These are phyloP conservation scores for Penicillium atrosanguineum DNA, from an alignment of 495 filamentous ascomycete species.

Conservation along the genomic window DNA sequence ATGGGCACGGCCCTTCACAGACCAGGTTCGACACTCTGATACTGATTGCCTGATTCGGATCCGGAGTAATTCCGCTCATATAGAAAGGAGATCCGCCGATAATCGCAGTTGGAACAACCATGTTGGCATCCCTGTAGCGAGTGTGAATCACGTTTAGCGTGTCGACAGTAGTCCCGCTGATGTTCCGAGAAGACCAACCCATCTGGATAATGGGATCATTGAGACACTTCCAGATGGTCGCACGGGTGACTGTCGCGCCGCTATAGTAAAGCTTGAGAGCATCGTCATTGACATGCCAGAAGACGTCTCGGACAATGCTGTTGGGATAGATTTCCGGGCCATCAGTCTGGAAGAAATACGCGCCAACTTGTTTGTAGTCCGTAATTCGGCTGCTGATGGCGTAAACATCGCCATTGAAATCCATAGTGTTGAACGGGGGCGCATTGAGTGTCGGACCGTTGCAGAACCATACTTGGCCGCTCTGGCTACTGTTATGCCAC, in stretches of 20 bases:
- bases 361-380: constrained; percentile 30
- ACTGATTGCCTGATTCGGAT: too few relatives aligned
- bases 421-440: constrained; percentile 26
- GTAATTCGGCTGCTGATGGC: background rate
- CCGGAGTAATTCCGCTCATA: too few relatives aligned
- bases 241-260: constrained; percentile 4
- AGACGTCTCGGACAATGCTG: constrained; percentile 16
- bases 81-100: too few relatives aligned
- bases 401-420: constrained; percentile 15
- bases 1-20: too few relatives aligned
- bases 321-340: constrained; percentile 20
- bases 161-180: constrained; percentile 20
- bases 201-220: constrained; percentile 25
- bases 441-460: constrained; percentile 15
- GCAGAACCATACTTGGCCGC: constrained; percentile 13
- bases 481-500: constrained; percentile 9
- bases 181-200: constrained; percentile 26
- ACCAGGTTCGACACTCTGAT: too few relatives aligned
- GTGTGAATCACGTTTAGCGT: constrained; percentile 27
- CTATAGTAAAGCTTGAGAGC: constrained; percentile 23
- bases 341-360: constrained; percentile 26
- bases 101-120: too few relatives aligned
- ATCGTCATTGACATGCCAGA: constrained; percentile 28
- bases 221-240: constrained; percentile 18
- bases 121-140: too few relatives aligned